Base-by-base conservation (phyloP, 202 grass and related monocot species). In the Eragrostis tef region DNA sequence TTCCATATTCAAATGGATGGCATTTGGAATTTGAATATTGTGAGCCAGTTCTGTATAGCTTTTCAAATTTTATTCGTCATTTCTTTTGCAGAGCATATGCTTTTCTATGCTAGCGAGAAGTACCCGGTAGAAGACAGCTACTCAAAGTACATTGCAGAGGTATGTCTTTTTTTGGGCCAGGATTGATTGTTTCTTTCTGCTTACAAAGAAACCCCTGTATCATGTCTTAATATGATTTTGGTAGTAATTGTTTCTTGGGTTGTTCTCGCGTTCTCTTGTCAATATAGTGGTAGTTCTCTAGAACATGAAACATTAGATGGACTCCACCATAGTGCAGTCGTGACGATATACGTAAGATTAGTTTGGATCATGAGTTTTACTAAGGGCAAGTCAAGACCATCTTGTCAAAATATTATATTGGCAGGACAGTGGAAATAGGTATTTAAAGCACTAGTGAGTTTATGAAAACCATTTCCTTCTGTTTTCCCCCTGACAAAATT, bases 51-150 rank as follows among this genome's bases (percentile, higher is more conserved):
- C 42, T 84, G 64, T 66, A 64, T 68, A 64, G 54, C 73, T 50
- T 24, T 16, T 16, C 56, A 70, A 49, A 3, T 11, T 11, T 70
- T 73, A 64, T 83, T 42, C 34, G 15, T 54, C 19, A 6, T 86
- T 80, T 75, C 43, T 93, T 73, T 83, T 87, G 39, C 79, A 93
- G 95, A 98, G 77, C 95, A 98, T 85, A 98, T 98, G 95, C 86
- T 98, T 25, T 98, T 98, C 86, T 98, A 91, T 70, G 92, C 92
- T 20, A 98, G 92, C 7, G 87, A 94, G 83, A 98, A 98, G 79
- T 98, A 98, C 90, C 95, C 95, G 10, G 19, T 87, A 51, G 95
- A 98, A 85, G 85, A 93, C 70, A 93, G 87, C 87, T 98, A 98
- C 73, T 88, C 88, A 74, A 98, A 98, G 62, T 94, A 91, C 82